These are phyloP conservation scores for Suhomyces faveliae DNA, from an alignment of 805 yeast species.

Conservation along the genomic window DNA sequence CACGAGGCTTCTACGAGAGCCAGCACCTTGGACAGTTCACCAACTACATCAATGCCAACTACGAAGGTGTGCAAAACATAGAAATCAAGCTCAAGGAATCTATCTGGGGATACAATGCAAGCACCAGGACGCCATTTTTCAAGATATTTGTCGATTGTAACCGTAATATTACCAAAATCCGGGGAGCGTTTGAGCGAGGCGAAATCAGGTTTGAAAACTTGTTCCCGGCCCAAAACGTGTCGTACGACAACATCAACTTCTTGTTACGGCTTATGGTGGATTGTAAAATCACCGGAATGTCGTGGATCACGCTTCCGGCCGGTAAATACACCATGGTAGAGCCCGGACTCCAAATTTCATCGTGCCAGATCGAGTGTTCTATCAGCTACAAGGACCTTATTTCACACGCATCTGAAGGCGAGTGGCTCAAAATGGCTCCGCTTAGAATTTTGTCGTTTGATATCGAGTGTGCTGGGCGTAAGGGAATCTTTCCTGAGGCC, in stretches of 20 bases:
- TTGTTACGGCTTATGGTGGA: conserved; percentile 87
- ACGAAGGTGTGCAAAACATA: conserved; percentile 60
- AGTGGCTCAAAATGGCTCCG: conserved; percentile 92
- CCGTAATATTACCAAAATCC: conserved; percentile 59
- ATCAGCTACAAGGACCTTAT: conserved; percentile 67
- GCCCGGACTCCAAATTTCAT: conserved; percentile 49
- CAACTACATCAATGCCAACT: conserved; percentile 45
- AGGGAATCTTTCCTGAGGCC: conserved; percentile 95
- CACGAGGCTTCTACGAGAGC: conserved; percentile 63
- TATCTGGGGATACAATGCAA: conserved; percentile 91
- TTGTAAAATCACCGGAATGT: conserved; percentile 91
- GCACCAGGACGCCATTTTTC: conserved; percentile 72
- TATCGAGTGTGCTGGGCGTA: conserved; percentile 97
- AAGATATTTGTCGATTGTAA: conserved; percentile 70
- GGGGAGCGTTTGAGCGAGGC: conserved; percentile 84
- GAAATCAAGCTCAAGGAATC: conserved; percentile 75
- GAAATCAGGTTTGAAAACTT: conserved; percentile 62
- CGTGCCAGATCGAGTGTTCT: conserved; percentile 81
- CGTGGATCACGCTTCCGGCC: conserved; percentile 89
- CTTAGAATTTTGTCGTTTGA: conserved; percentile 90
- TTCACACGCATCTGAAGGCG: conserved; percentile 87
- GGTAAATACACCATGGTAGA: conserved; percentile 58
- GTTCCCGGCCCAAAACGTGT: conserved; percentile 59
- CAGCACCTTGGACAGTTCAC: conserved; percentile 50
- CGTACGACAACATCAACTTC: conserved; percentile 90